Percentiles rank a stretch among this genome's conserved stretches.
These are phyloP conservation scores for Houttuynia cordata DNA, from an alignment of 164 flowering plant species.

Conservation along the genomic window DNA sequence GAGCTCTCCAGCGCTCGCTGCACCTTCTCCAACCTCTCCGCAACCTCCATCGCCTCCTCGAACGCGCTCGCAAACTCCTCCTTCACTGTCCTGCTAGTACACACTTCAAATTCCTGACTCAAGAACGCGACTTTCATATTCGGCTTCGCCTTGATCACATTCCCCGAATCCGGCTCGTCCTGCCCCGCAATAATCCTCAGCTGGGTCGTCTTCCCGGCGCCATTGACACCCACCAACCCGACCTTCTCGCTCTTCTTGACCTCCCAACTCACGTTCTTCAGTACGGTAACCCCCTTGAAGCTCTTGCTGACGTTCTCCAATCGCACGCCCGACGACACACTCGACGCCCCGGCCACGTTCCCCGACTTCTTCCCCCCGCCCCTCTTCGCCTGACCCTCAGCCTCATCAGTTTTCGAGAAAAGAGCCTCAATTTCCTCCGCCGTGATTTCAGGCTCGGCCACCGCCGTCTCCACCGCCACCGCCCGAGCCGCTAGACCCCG, in stretches of 20 bases:
- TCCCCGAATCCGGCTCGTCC: slow-evolving; percentile 93
- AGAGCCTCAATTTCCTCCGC: slow-evolving; percentile 35
- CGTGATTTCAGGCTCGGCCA: slow-evolving; percentile 10
- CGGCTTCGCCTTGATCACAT: slow-evolving; percentile 70
- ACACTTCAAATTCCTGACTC: slow-evolving; percentile 95
- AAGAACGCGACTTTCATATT: slow-evolving; percentile 85
- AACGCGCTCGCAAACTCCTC: slow-evolving; percentile 92
- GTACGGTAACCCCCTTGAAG: slow-evolving; percentile 73
- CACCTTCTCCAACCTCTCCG: slow-evolving; percentile 69
- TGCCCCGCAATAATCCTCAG: slow-evolving; percentile 78
- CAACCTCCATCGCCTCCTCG: slow-evolving; percentile 83
- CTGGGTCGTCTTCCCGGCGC: slow-evolving; percentile 97
- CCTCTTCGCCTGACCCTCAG: slow-evolving; percentile 15
- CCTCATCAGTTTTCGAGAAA: slow-evolving; percentile 29
- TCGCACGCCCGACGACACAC: slow-evolving; percentile 79
- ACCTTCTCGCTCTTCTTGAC: slow-evolving; percentile 95
- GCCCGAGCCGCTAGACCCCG: too few species aligned
- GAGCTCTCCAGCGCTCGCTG: slow-evolving; percentile 81
- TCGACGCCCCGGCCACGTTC: slow-evolving; percentile 52
- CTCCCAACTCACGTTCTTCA: slow-evolving; percentile 87
- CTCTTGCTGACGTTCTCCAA: slow-evolving; percentile 75
- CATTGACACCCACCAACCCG: slow-evolving; percentile 94
- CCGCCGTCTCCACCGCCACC: slow-evolving; percentile 38
- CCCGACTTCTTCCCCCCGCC: slow-evolving; percentile 13
- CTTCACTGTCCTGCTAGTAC: slow-evolving; percentile 63